Evolutionary conservation across 345 rosid species (phyloP).

Genomic region (Populus davidiana): DNA sequence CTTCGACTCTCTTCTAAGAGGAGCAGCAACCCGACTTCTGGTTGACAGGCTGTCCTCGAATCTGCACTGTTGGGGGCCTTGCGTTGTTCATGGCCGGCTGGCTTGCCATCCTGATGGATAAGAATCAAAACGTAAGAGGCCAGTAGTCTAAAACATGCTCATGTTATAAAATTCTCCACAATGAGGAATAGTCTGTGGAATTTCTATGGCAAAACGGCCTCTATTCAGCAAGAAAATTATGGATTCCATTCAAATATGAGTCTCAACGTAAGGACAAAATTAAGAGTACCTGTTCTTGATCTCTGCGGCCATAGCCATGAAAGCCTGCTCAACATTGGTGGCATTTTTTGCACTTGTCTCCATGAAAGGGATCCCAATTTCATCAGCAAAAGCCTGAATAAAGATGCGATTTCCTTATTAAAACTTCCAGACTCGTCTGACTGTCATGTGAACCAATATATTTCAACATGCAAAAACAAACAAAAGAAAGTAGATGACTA

Average conservation of each 20-base stretch:
- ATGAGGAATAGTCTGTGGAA: background rate
- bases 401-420: background rate
- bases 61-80: constrained; percentile 64
- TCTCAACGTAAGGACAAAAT: background rate
- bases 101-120: constrained; percentile 61
- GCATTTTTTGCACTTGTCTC: constrained; percentile 83
- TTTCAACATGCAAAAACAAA: background rate
- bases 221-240: background rate
- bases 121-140: background rate
- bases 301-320: constrained; percentile 77
- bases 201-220: background rate
- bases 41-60: constrained; percentile 66
- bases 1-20: constrained; percentile 26
- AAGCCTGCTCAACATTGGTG: constrained; percentile 68
- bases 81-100: constrained; percentile 65
- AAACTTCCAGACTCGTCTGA: background rate
- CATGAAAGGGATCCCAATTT: constrained; percentile 72
- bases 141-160: background rate
- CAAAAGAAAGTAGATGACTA: background rate
- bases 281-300: constrained; percentile 58
- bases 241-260: background rate
- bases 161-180: background rate
- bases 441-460: background rate
- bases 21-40: constrained; percentile 76
- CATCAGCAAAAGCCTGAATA: constrained; percentile 68